Evolutionary conservation across 2,329 filamentous ascomycete genomes (phyloP).

Genomic region (Helicocarpus griseus): DNA sequence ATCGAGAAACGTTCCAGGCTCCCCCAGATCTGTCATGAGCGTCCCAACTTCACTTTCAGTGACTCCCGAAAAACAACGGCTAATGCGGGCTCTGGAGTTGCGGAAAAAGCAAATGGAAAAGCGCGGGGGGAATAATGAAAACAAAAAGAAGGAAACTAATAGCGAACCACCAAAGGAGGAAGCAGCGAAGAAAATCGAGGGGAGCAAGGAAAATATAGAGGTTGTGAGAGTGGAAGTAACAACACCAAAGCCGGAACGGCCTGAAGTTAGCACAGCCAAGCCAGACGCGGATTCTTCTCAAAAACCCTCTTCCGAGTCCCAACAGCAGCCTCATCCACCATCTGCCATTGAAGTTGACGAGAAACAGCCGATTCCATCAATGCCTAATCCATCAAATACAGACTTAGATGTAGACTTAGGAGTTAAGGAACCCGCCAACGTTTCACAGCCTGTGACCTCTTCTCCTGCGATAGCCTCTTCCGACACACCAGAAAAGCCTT

Average conservation of each 20-base stretch:
- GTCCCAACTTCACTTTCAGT: constrained; percentile 46
- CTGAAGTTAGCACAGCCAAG: neutral
- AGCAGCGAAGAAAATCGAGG: constrained; percentile 10
- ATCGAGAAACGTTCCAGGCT: constrained; percentile 21
- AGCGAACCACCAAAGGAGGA: constrained; percentile 2
- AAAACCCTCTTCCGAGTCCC: neutral
- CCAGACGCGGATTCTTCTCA: neutral
- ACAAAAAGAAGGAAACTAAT: constrained; percentile 12
- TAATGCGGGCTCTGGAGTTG: constrained; percentile 90
- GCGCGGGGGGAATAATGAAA: constrained; percentile 23
- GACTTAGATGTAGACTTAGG: constrained; percentile 17
- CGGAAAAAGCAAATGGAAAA: constrained; percentile 65
- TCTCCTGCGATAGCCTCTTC: constrained; percentile 3
- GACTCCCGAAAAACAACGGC: constrained; percentile 77
- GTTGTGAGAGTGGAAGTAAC: neutral
- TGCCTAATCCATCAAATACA: constrained; percentile 13
- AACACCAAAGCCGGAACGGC: neutral
- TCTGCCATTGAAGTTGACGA: neutral
- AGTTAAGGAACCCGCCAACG: constrained; percentile 12
- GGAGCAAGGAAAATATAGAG: constrained; percentile 1
- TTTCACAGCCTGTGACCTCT: constrained; percentile 9
- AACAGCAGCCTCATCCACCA: neutral
- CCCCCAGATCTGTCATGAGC: constrained; percentile 34
- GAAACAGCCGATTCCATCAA: constrained; percentile 8
- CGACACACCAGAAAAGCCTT: neutral